These are phyloP conservation scores for Trametes cubensis DNA, from an alignment of 768 basidiomycete genomes.

Conservation along the genomic window DNA sequence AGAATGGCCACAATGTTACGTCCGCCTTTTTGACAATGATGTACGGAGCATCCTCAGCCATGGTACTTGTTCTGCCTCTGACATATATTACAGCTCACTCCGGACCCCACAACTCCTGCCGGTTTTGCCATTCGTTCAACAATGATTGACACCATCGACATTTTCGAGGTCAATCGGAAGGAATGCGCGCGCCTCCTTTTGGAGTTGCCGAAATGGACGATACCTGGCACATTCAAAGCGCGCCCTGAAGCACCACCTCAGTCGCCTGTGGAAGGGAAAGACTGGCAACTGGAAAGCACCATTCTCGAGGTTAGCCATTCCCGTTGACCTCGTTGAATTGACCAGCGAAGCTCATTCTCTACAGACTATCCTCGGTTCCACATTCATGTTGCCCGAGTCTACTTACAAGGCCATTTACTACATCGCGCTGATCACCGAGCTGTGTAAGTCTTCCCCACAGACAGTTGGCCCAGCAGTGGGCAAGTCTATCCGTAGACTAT, in stretches of 20 bases:
- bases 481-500: constrained; percentile 90
- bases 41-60: constrained; percentile 35
- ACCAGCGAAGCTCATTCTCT: not conserved
- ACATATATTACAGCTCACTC: constrained; percentile 59
- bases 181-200: constrained; percentile 88
- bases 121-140: constrained; percentile 81
- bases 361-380: constrained; percentile 72
- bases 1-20: constrained; percentile 77
- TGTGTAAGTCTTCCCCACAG: constrained; percentile 90
- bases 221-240: constrained; percentile 83
- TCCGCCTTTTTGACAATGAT: constrained; percentile 65
- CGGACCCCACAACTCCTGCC: constrained; percentile 68
- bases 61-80: not conserved
- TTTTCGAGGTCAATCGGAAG: constrained; percentile 95
- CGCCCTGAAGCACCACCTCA: constrained; percentile 64
- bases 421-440: constrained; percentile 83
- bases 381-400: constrained; percentile 78
- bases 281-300: constrained; percentile 88
- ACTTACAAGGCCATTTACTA: constrained; percentile 83
- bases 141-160: constrained; percentile 76
- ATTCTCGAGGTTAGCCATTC: constrained; percentile 71
- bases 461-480: constrained; percentile 97
- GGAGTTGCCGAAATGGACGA: constrained; percentile 83
- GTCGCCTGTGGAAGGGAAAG: constrained; percentile 53
- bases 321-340: not conserved